These are phyloP conservation scores for Aphanomyces astaci DNA, from an alignment of 352 stramenopile genomes.

Conservation along the genomic window DNA sequence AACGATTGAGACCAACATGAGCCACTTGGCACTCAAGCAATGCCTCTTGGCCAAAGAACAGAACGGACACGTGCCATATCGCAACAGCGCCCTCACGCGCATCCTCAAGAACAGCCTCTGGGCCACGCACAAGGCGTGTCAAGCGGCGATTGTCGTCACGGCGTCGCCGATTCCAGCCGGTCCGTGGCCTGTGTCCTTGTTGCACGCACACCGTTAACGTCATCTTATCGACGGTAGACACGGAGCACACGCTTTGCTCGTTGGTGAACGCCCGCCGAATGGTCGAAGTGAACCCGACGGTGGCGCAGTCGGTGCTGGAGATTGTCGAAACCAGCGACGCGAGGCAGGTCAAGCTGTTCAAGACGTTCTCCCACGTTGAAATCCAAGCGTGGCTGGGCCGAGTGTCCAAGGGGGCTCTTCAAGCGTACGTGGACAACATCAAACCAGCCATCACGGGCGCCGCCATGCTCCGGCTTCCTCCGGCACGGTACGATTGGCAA, in stretches of 20 bases:
- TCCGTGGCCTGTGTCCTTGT: background rate
- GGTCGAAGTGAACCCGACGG: slow-evolving; percentile 45
- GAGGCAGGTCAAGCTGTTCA: slow-evolving; percentile 31
- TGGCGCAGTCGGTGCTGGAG: slow-evolving; percentile 44
- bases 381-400: slow-evolving; percentile 46
- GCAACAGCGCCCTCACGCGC: slow-evolving; percentile 59
- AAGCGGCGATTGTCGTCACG: slow-evolving; percentile 66
- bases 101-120: slow-evolving; percentile 66
- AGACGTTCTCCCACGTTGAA: slow-evolving; percentile 46
- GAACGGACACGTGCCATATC: slow-evolving; percentile 60
- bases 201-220: background rate
- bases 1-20: slow-evolving; percentile 79
- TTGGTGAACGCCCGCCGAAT: slow-evolving; percentile 61
- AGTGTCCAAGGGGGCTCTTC: slow-evolving; percentile 39
- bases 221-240: slow-evolving; percentile 30
- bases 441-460: slow-evolving; percentile 41
- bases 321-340: slow-evolving; percentile 39
- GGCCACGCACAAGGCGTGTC: slow-evolving; percentile 35
- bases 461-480: slow-evolving; percentile 51
- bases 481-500: slow-evolving; percentile 45
- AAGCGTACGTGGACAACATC: slow-evolving; percentile 45
- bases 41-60: slow-evolving; percentile 62
- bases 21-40: slow-evolving; percentile 70
- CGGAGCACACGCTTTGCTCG: slow-evolving; percentile 69
- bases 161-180: slow-evolving; percentile 56